These are phyloP conservation scores for Trametes cinnabarina DNA, from an alignment of 768 basidiomycete genomes.

Conservation along the genomic window DNA sequence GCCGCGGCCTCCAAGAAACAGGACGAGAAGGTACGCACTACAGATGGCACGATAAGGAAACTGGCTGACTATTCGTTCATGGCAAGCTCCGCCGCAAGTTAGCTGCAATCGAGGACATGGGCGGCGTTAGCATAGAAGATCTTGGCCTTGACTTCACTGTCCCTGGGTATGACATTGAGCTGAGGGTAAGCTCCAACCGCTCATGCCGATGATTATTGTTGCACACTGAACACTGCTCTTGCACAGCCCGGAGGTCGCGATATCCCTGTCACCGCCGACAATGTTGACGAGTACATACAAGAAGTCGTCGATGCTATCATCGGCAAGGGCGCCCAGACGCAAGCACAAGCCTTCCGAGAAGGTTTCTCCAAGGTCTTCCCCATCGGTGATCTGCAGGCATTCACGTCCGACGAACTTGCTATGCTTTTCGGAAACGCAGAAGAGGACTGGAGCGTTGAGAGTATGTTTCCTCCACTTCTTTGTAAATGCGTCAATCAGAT, in stretches of 20 bases:
- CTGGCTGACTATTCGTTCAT: not conserved
- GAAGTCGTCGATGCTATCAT: slow-evolving; percentile 87
- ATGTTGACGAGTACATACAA: slow-evolving; percentile 87
- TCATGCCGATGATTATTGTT: not conserved
- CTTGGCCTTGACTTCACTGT: slow-evolving; percentile 94
- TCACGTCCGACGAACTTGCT: slow-evolving; percentile 92
- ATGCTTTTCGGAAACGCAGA: slow-evolving; percentile 95
- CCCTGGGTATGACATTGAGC: slow-evolving; percentile 92
- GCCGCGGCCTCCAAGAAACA: slow-evolving; percentile 41
- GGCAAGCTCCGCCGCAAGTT: slow-evolving; percentile 28
- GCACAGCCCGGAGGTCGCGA: slow-evolving; percentile 74
- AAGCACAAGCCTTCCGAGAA: slow-evolving; percentile 89
- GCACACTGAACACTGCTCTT: not conserved
- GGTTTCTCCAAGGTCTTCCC: slow-evolving; percentile 98
- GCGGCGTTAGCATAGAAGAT: slow-evolving; percentile 71
- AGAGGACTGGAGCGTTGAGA: slow-evolving; percentile 95
- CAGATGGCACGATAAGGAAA: not conserved
- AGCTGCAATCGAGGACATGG: slow-evolving; percentile 28
- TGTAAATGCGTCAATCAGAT: not conserved
- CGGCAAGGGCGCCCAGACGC: slow-evolving; percentile 70
- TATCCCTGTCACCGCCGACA: slow-evolving; percentile 78
- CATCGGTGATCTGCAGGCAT: slow-evolving; percentile 83
- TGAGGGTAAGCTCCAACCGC: slow-evolving; percentile 53
- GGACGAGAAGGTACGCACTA: slow-evolving; percentile 50
- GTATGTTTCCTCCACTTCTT: slow-evolving; percentile 54